Percentiles rank a stretch among this genome's conserved stretches.
Evolutionary conservation across 78 protist genomes (phyloP).

Genomic region (Planoprotostelium fungivorum): DNA sequence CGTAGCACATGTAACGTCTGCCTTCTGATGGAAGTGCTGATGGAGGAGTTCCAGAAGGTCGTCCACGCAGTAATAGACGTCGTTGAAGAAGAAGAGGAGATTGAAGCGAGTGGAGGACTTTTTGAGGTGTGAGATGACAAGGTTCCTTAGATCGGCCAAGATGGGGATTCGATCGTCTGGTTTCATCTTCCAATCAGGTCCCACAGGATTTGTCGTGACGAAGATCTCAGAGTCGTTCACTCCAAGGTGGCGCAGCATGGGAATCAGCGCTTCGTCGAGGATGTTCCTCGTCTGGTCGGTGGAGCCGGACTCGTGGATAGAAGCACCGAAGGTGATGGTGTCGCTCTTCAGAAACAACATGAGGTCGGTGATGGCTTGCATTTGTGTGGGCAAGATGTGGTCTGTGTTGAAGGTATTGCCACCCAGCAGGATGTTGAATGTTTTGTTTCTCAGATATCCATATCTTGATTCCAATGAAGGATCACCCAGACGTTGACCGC

Average conservation of each 20-base stretch:
- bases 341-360: not conserved
- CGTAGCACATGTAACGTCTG: not conserved
- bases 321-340: not conserved
- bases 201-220: not conserved
- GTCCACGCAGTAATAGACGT: not conserved
- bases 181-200: not conserved
- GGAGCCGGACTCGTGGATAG: not conserved
- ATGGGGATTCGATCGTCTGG: not conserved
- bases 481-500: too few species aligned
- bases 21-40: not conserved
- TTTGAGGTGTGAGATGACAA: not conserved
- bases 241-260: not conserved
- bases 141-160: not conserved
- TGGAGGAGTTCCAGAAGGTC: not conserved
- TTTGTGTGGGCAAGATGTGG: not conserved
- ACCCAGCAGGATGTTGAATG: not conserved
- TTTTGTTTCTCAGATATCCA: not conserved
- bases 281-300: not conserved
- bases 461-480: too few species aligned
- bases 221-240: not conserved
- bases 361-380: not conserved
- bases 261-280: not conserved
- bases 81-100: not conserved
- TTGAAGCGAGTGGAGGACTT: not conserved
- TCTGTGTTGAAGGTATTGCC: not conserved